Conservation (phyloP, 192 early-diverging fungal species). For the Chytriomyces sp. region DNA sequence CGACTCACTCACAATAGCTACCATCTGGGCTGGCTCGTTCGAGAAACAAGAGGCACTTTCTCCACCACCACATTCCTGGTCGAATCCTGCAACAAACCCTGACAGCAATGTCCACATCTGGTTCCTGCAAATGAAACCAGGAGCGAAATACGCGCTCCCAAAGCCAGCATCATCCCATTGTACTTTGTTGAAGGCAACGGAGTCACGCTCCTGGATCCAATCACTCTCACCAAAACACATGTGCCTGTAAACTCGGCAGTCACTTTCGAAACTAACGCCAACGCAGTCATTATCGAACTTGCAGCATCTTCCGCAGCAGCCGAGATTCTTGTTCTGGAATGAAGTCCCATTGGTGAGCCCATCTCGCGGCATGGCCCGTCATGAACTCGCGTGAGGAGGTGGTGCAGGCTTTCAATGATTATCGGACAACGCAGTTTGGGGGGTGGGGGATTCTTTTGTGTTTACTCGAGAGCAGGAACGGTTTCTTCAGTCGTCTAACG, state of each 20-base stretch:
- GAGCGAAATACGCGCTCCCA: slow-evolving; percentile 58
- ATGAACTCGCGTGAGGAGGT: slow-evolving; percentile 63
- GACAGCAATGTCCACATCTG: background rate
- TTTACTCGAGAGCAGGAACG: slow-evolving; percentile 12
- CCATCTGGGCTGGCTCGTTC: slow-evolving; percentile 87
- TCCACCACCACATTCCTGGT: background rate
- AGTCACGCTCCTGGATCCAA: slow-evolving; percentile 6
- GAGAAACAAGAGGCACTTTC: background rate
- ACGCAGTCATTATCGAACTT: background rate
- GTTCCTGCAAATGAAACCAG: slow-evolving; percentile 53
- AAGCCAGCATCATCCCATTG: background rate
- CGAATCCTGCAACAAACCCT: too few species aligned
- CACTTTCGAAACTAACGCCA: background rate
- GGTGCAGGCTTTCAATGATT: slow-evolving; percentile 22
- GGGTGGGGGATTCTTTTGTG: slow-evolving; percentile 28
- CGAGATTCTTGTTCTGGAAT: slow-evolving; percentile 63
- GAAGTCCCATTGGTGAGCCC: slow-evolving; percentile 57
- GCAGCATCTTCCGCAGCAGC: background rate
- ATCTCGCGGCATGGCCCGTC: slow-evolving; percentile 61
- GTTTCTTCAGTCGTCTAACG: too few species aligned
- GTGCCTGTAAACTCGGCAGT: background rate
- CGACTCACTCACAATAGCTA: slow-evolving; percentile 62
- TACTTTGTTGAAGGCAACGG: slow-evolving; percentile 3
- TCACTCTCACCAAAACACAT: background rate
- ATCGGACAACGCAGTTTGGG: slow-evolving; percentile 31